A percentile compares a stretch with the other conserved stretches of the same genome.
phyloP scores from a whole-genome alignment of 1,284 basidiomycete genomes.

The Cutaneotrichosporon dermatis region DNA sequence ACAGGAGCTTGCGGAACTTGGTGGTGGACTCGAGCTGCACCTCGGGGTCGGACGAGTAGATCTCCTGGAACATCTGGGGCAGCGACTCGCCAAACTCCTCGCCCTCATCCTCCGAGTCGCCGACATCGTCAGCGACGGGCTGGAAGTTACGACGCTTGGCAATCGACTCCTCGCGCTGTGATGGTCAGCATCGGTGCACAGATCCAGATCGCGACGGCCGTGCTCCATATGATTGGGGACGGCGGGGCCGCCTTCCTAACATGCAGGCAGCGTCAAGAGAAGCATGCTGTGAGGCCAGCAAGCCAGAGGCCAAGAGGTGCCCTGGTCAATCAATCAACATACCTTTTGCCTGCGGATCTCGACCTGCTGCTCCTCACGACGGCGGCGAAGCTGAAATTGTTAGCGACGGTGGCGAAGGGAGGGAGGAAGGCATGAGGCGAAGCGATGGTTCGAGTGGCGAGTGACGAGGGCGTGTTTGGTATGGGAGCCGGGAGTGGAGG shows the following conservation, averaged over 20 bases:
- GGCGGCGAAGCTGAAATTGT: constrained; percentile 63
- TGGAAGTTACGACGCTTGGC: constrained; percentile 92
- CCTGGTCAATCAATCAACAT: constrained; percentile 12
- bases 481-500: no score
- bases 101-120: constrained; percentile 81
- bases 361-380: constrained; percentile 93
- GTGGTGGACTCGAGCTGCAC: constrained; percentile 88
- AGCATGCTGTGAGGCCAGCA: no score
- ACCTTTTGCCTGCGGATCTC: constrained; percentile 90
- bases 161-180: constrained; percentile 82
- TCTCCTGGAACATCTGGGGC: constrained; percentile 76
- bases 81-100: constrained; percentile 58
- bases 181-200: not conserved
- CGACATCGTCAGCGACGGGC: constrained; percentile 54
- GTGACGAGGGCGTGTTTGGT: not conserved
- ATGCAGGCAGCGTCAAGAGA: no score
- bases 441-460: no score
- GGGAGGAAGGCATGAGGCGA: not conserved
- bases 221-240: not conserved
- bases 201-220: not conserved
- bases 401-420: not conserved
- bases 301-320: no score
- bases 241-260: no score
- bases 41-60: constrained; percentile 87
- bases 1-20: constrained; percentile 95